Conservation (phyloP, 116 monocot species). For the Papilionanthe hybrid region DNA sequence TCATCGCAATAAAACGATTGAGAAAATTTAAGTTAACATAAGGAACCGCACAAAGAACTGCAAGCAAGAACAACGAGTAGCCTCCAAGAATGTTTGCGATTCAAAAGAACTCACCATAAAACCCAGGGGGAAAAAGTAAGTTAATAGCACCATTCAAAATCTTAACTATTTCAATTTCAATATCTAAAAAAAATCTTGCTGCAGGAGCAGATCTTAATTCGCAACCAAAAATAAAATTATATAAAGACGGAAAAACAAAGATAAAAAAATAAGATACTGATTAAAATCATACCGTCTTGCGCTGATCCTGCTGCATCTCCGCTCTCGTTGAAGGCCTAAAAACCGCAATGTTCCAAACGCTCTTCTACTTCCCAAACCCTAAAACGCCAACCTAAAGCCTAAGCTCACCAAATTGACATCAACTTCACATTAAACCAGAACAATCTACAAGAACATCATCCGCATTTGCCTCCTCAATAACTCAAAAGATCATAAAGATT, state of each 20-base stretch:
- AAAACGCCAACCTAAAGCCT: background rate
- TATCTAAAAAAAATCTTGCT: background rate
- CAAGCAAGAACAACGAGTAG: too few relatives aligned
- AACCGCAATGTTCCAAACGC: background rate
- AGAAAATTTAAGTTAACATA: background rate
- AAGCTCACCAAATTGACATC: background rate
- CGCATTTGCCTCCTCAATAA: background rate
- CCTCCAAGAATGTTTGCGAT: too few relatives aligned
- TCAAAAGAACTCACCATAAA: background rate
- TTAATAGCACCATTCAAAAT: background rate
- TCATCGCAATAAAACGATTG: background rate
- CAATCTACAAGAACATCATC: background rate
- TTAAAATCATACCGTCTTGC: background rate
- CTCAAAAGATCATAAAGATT: background rate
- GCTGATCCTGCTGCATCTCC: constrained; percentile 6
- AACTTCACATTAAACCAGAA: background rate
- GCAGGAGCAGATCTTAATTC: background rate
- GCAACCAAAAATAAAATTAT: background rate
- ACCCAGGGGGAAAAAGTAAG: background rate
- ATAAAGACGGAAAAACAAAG: background rate
- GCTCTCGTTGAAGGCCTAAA: background rate
- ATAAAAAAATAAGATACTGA: background rate
- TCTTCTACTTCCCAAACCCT: background rate
- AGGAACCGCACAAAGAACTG: background rate
- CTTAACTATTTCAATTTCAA: background rate